Conservation (phyloP, 176 grass and related monocot species). For the Tillandsia leiboldiana region DNA sequence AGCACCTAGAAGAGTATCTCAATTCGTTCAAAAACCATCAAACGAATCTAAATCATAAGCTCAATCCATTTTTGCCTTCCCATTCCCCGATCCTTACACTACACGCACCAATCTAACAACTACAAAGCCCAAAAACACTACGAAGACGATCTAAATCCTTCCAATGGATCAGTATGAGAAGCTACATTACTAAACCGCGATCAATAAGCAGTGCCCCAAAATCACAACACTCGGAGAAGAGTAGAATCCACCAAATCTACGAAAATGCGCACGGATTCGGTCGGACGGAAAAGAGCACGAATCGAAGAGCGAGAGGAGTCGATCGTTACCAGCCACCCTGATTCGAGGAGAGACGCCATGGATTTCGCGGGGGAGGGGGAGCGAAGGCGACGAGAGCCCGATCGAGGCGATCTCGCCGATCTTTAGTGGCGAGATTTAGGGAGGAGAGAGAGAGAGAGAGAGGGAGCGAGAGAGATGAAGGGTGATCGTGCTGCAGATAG, state of each 20-base stretch:
- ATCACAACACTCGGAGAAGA: background rate
- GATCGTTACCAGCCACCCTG: slow-evolving; percentile 7
- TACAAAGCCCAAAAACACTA: no score
- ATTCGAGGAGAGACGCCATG: slow-evolving; percentile 16
- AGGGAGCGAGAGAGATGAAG: background rate
- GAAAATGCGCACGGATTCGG: background rate
- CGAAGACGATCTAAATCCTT: no score
- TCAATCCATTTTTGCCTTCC: no score
- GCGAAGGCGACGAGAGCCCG: background rate
- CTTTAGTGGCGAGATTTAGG: background rate
- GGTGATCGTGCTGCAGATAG: background rate
- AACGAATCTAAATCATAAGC: no score
- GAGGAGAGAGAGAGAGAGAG: background rate
- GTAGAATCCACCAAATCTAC: background rate
- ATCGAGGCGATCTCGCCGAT: background rate
- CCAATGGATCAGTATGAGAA: background rate
- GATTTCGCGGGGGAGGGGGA: background rate
- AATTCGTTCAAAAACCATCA: no score
- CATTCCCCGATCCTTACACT: no score
- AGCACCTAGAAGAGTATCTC: no score
- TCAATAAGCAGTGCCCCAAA: background rate
- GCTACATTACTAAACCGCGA: background rate
- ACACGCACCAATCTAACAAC: no score
- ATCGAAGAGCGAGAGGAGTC: background rate
- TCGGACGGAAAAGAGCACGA: background rate